Evolutionary conservation across 805 yeast genomes (phyloP), one percentile per base, ranked within the genome.

Genomic region (Candida chauliodis): DNA sequence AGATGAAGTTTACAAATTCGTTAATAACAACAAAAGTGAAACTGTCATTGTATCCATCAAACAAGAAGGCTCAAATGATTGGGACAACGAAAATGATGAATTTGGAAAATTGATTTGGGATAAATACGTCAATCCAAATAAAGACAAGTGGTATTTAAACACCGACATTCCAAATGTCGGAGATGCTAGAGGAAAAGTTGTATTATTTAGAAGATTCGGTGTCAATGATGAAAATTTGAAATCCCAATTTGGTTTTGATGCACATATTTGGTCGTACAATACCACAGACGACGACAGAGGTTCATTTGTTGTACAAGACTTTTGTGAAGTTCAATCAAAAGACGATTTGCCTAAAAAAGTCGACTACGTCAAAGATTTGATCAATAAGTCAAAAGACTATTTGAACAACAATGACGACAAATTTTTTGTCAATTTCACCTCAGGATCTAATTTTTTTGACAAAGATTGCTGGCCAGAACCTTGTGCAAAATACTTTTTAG

Each of bases 131-230:
- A 61, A 59, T 29, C 68, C 66, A 27, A 54, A 69, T 45, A 62
- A 73, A 51, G 69, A 75, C 48, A 69, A 63, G 44, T 84, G 88
- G 88, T 80, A 71, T 58, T 65, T 84, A 47, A 65, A 69, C 11
- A 62, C 73, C 15, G 60, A 64, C 21, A 61, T 84, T 42, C 90
- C 93, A 26, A 66, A 57, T 15, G 46, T 84, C 31, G 73, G 78
- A 2, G 83, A 80, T 37, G 72, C 71, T 21, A 73, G 90, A 47
- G 90, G 91, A 14, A 84, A 81, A 55, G 75, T 68, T 14, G 53
- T 82, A 10, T 58, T 84, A 30, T 79, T 84, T 56, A 69, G 93
- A 53, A 71, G 93, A 53, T 84, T 83, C 50, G 84, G 84, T n/a
- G 78, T 78, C 25, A 60, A 66, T 17, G 64, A 78, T 47, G 68